Evolutionary conservation across 768 basidiomycete genomes (phyloP).

Genomic region (Pleurotus cornucopiae): DNA sequence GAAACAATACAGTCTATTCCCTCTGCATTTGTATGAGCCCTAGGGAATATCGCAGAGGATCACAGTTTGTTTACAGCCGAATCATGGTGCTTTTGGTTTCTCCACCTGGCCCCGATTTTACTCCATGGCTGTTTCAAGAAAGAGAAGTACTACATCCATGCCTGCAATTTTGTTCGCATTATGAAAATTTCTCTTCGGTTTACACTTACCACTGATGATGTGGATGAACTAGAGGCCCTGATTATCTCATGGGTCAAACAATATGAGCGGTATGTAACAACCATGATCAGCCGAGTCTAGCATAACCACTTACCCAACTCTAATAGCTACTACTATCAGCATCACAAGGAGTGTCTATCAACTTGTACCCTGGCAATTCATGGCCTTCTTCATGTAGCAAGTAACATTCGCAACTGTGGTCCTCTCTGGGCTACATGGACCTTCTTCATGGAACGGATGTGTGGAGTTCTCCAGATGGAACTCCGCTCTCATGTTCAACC

Average conservation of each 20-base stretch:
- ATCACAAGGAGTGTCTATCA: conserved; percentile 19
- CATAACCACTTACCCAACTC: not conserved
- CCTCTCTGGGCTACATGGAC: conserved; percentile 32
- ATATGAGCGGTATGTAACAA: conserved; percentile 29
- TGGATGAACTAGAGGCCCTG: conserved; percentile 19
- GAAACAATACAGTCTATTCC: conserved; percentile 25
- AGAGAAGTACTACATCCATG: conserved; percentile 31
- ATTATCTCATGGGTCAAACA: conserved; percentile 31
- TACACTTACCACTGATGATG: conserved; percentile 18
- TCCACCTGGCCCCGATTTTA: conserved; percentile 32
- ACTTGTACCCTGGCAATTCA: conserved; percentile 28
- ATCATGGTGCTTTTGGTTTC: conserved; percentile 31
- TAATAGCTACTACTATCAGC: conserved; percentile 28
- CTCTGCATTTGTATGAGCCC: conserved; percentile 21
- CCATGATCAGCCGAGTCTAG: no score
- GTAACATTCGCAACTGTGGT: conserved; percentile 24
- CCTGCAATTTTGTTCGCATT: conserved; percentile 27
- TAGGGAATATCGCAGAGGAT: conserved; percentile 24
- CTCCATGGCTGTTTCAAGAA: conserved; percentile 24
- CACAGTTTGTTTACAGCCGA: conserved; percentile 28
- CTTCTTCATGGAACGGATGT: conserved; percentile 30
- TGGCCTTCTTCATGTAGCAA: conserved; percentile 26
- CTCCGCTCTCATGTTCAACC: conserved; percentile 20
- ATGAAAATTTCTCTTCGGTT: conserved; percentile 29
- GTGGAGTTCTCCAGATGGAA: conserved; percentile 20